A percentile compares a stretch with the other conserved stretches of the same genome.
Conservation (phyloP, 305 asterid species). For the Fraxinus sp. region DNA sequence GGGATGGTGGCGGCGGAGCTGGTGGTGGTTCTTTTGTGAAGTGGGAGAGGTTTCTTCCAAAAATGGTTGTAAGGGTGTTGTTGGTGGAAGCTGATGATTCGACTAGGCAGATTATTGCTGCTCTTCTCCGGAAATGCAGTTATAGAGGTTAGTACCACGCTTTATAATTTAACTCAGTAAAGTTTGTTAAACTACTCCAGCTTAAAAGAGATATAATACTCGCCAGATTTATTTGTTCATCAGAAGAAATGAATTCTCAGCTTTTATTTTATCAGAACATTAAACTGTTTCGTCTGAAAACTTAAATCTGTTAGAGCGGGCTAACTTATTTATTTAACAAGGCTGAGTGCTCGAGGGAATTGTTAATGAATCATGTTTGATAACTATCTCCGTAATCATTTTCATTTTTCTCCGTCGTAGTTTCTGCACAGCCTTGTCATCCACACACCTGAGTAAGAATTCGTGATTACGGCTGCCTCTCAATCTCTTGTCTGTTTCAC, state of each 20-base stretch:
- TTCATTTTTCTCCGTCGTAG: not conserved
- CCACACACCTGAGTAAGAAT: not conserved
- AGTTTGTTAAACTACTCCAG: not conserved
- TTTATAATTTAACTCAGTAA: not conserved
- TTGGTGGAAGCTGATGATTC: constrained; percentile 57
- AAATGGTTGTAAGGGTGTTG: constrained; percentile 41
- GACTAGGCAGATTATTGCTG: constrained; percentile 53
- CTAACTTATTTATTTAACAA: not conserved
- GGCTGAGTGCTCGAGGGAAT: not conserved
- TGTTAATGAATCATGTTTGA: not conserved
- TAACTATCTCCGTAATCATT: not conserved
- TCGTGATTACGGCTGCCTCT: not conserved
- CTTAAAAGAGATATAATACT: too few relatives aligned
- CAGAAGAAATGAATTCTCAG: not conserved
- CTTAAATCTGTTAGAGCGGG: not conserved
- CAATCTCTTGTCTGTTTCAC: not conserved
- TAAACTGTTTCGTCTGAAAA: not conserved
- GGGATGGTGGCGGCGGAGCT: not conserved
- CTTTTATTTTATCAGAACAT: not conserved
- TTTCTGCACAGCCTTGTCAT: not conserved
- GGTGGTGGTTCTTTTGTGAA: constrained; percentile 30
- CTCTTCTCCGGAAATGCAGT: constrained; percentile 54
- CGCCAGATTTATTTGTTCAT: not conserved
- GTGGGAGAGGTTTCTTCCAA: constrained; percentile 54
- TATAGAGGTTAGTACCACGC: constrained; percentile 37